Evolutionary conservation across 129 eudicot genomes (phyloP), one percentile per base, ranked within the genome.

Genomic region (Oenanthe sinensis): DNA sequence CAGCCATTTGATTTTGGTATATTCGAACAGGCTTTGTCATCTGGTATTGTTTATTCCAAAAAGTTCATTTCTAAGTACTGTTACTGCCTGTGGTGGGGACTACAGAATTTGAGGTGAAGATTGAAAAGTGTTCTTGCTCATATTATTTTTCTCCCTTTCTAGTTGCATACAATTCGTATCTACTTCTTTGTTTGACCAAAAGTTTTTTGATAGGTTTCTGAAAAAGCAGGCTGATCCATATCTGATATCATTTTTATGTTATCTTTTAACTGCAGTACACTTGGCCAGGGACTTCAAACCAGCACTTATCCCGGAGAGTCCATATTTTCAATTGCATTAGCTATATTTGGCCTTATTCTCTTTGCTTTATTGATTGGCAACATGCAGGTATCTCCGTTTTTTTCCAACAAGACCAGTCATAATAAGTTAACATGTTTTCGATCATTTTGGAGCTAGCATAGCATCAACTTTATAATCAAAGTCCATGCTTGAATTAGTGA

Each of bases 1-100:
- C 67, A 83, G 36, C 71, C 75, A 54, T 90, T 95, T 75, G 85
- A 88, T 74, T 92, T 90, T 26, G 96, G 97, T 46, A 95, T 95
- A 55, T 95, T 92, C 73, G 79, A 77, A 78, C 89, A 87, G 79
- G 97, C 98, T 55, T 72, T 91, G 26, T 83, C 88, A 60, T 85
- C 97, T 42, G 78, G 77, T 42, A 85, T 95, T 85, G 92, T 90
- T 79, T 89, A 89, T 42, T 85, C 97, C 16, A 86, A 87, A 75
- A 37, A 82, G 30, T 92, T 95, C 36, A n/a, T 84, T 78, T 85
- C 90, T 24, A 95, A 91, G 85, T 92, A 88, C 83, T 95, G 84
- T 74, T 95, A 88, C 76, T 95, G 99, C 80, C 82, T 92, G 80
- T 95, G 97, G 97, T 95, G 99, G 98, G 97, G 99, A 55, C 79